These are phyloP conservation scores for Theileria orientalis DNA, from an alignment of 169 alveolate genomes.

Conservation along the genomic window DNA sequence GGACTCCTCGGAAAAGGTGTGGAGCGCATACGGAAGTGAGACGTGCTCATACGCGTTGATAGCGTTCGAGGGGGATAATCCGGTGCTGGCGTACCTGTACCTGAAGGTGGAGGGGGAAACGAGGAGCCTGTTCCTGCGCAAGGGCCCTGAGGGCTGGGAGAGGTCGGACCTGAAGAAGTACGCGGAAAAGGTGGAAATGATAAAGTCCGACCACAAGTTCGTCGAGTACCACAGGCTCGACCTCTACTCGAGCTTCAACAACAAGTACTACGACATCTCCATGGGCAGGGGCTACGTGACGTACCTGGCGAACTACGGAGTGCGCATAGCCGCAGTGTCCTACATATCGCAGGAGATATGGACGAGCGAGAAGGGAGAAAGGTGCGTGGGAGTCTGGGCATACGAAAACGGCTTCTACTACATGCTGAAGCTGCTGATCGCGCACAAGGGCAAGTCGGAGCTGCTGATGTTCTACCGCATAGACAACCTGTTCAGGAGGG, in stretches of 20 bases:
- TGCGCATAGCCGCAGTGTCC: background rate
- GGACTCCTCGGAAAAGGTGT: background rate
- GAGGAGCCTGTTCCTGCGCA: no score
- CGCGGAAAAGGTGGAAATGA: no score
- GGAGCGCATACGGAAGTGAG: background rate
- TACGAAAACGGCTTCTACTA: background rate
- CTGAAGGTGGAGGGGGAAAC: no score
- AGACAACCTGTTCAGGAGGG: background rate
- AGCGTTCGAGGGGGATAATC: background rate
- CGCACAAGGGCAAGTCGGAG: background rate
- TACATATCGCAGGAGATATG: background rate
- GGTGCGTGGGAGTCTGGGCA: slow-evolving; percentile 4
- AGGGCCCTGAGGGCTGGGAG: no score
- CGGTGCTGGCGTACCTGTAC: background rate
- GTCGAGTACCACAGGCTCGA: no score
- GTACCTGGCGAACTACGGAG: no score
- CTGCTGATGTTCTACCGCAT: background rate
- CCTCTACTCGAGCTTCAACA: no score
- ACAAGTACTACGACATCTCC: no score
- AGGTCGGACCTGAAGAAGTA: no score
- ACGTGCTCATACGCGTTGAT: background rate
- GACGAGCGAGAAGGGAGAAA: background rate
- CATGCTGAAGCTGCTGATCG: background rate
- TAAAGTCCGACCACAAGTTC: no score
- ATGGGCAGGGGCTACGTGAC: no score